These are phyloP conservation scores for Schizosaccharomyces osmophilus DNA, from an alignment of 805 yeast genomes.

Conservation along the genomic window DNA sequence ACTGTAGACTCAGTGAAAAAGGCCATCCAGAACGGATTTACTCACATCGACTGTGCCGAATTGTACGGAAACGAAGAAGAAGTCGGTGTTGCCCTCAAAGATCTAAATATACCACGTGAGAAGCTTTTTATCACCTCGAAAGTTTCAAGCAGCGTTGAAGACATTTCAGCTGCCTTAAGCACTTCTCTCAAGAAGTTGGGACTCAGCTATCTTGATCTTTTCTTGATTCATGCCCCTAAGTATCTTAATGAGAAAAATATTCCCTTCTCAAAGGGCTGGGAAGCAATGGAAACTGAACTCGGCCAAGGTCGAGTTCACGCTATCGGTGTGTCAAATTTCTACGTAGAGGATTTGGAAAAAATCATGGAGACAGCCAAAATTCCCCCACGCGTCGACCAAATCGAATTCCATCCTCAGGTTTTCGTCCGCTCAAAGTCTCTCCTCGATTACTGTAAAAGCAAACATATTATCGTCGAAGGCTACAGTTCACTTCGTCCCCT, in stretches of 20 bases:
- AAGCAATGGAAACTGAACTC: conserved; percentile 33
- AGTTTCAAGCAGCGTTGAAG: conserved; percentile 12
- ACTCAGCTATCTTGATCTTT: conserved; percentile 29
- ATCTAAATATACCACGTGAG: conserved; percentile 2
- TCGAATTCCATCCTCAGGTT: conserved; percentile 2
- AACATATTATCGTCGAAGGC: background rate
- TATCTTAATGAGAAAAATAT: background rate
- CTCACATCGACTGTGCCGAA: conserved; percentile 41
- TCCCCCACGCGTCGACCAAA: conserved; percentile 1
- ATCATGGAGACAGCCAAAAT: conserved; percentile 3
- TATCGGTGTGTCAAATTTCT: conserved; percentile 58
- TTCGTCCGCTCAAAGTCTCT: background rate
- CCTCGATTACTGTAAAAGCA: background rate
- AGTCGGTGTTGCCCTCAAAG: conserved; percentile 4
- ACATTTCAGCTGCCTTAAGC: conserved; percentile 19
- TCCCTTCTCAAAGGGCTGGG: conserved; percentile 17
- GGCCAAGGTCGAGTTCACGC: conserved; percentile 28
- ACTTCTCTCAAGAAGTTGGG: conserved; percentile 21
- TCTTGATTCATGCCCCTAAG: conserved; percentile 32
- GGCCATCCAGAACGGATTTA: conserved; percentile 30
- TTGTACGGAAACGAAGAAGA: conserved; percentile 11
- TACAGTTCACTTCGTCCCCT: background rate
- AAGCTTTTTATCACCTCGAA: conserved; percentile 4
- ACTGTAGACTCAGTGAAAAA: conserved; percentile 16
- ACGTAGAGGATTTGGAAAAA: conserved; percentile 12